Conservation (phyloP, 768 basidiomycete species). For the Mycena capillaripes region DNA sequence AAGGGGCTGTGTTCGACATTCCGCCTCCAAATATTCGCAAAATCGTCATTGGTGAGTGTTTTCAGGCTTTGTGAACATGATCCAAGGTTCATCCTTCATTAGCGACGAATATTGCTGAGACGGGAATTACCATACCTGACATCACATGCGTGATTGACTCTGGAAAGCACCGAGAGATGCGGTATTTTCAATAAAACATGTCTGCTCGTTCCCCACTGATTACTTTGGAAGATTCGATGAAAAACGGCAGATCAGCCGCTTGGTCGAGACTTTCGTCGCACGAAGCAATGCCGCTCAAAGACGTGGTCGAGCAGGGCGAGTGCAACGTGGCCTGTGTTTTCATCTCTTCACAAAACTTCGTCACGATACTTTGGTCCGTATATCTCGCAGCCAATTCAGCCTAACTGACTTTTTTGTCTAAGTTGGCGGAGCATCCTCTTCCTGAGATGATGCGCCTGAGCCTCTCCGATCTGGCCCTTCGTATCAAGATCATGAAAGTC, state of each 20-base stretch:
- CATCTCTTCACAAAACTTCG: conserved; percentile 93
- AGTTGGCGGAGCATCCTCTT: conserved; percentile 92
- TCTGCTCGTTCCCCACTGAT: conserved; percentile 6
- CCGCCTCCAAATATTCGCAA: conserved; percentile 87
- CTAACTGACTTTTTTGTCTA: conserved; percentile 15
- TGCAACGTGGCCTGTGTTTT: conserved; percentile 91
- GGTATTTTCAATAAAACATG: conserved; percentile 53
- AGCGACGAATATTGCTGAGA: conserved; percentile 97
- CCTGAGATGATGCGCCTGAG: conserved; percentile 97
- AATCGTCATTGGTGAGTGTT: conserved; percentile 87
- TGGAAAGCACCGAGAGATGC: conserved; percentile 95
- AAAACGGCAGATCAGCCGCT: conserved; percentile 93
- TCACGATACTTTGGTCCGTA: conserved; percentile 80
- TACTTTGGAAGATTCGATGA: conserved; percentile 83
- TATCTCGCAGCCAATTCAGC: neutral
- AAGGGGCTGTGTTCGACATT: conserved; percentile 90
- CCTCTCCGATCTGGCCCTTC: conserved; percentile 89
- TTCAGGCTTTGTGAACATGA: conserved; percentile 3
- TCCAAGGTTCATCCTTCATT: conserved; percentile 21
- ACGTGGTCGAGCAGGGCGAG: conserved; percentile 93
- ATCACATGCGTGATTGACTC: conserved; percentile 97
- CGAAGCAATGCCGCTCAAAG: conserved; percentile 92
- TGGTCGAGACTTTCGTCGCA: conserved; percentile 93
- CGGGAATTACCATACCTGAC: conserved; percentile 98
- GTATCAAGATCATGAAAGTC: conserved; percentile 95